Conservation (phyloP, 805 yeast species). For the Metschnikowia vanudenii region DNA sequence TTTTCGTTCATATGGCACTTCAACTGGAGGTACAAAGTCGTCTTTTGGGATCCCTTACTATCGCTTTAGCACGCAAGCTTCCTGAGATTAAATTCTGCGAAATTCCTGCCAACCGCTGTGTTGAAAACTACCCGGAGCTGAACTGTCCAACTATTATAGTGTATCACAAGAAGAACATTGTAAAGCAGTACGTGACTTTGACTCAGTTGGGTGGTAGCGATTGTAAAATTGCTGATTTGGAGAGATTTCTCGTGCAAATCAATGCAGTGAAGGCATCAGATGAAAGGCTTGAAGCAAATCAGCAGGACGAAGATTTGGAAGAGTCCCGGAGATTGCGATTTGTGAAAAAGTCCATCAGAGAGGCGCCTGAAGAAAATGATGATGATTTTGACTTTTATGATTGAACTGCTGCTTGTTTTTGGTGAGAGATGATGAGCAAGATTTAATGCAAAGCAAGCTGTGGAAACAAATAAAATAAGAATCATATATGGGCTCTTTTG, state of each 20-base stretch:
- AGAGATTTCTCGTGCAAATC: conserved; percentile 62
- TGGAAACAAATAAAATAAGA: no score
- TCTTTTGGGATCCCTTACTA: conserved; percentile 58
- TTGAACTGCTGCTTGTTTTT: not conserved
- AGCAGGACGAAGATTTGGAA: conserved; percentile 49
- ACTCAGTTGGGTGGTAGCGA: conserved; percentile 82
- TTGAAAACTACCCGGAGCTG: conserved; percentile 85
- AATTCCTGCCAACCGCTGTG: conserved; percentile 86
- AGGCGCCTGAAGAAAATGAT: conserved; percentile 30
- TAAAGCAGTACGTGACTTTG: conserved; percentile 78
- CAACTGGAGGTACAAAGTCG: conserved; percentile 72
- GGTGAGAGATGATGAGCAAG: not conserved
- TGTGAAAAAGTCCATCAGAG: conserved; percentile 55
- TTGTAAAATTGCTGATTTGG: conserved; percentile 67
- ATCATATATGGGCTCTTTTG: no score
- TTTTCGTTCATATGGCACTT: conserved; percentile 74
- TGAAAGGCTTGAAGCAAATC: conserved; percentile 60
- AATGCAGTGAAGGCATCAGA: conserved; percentile 69
- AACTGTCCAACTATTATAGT: conserved; percentile 90
- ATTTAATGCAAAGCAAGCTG: no score
- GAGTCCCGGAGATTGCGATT: conserved; percentile 54
- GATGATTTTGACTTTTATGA: conserved; percentile 21
- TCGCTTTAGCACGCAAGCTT: conserved; percentile 60
- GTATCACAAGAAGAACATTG: conserved; percentile 74
- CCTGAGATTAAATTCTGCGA: conserved; percentile 88